phyloP scores from a whole-genome alignment of 1,139 yeast genomes.

The Pichia sp. region DNA sequence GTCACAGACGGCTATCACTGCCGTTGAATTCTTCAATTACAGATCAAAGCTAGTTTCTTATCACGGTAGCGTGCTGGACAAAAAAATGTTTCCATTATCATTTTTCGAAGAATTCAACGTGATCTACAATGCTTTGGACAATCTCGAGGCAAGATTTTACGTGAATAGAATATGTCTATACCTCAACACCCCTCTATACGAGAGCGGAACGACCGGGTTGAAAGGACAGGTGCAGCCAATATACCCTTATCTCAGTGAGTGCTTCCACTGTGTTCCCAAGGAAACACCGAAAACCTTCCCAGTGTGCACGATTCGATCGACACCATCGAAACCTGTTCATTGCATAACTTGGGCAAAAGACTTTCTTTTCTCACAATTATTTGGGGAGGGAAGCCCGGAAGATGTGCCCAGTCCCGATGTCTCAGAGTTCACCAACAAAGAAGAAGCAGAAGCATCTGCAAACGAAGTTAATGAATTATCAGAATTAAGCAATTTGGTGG shows the following conservation, averaged over 20 bases:
- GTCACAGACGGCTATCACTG: slow-evolving; percentile 74
- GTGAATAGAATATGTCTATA: slow-evolving; percentile 82
- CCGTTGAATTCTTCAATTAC: slow-evolving; percentile 73
- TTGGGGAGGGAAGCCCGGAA: slow-evolving; percentile 46
- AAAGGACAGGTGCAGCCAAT: slow-evolving; percentile 94
- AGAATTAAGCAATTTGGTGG: slow-evolving; percentile 52
- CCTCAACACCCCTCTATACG: slow-evolving; percentile 73
- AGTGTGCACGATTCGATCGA: slow-evolving; percentile 93
- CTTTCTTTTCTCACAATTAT: slow-evolving; percentile 77
- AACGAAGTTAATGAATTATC: slow-evolving; percentile 74
- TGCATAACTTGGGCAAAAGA: slow-evolving; percentile 98
- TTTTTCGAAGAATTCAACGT: slow-evolving; percentile 83
- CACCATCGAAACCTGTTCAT: slow-evolving; percentile 95
- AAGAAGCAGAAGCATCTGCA: slow-evolving; percentile 65
- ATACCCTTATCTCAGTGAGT: slow-evolving; percentile 75
- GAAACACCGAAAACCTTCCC: slow-evolving; percentile 90
- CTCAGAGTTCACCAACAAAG: slow-evolving; percentile 57
- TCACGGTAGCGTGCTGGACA: slow-evolving; percentile 86
- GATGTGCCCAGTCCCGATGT: slow-evolving; percentile 32
- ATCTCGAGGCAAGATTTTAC: slow-evolving; percentile 84
- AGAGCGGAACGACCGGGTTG: slow-evolving; percentile 93
- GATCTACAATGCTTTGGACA: slow-evolving; percentile 89
- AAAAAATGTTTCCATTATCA: slow-evolving; percentile 58
- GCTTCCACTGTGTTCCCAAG: slow-evolving; percentile 88
- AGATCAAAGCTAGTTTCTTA: slow-evolving; percentile 68